A percentile compares a stretch with the other conserved stretches of the same genome.
Evolutionary conservation across 176 grass and related monocot genomes (phyloP).

Genomic region (Oryza glaberrima): DNA sequence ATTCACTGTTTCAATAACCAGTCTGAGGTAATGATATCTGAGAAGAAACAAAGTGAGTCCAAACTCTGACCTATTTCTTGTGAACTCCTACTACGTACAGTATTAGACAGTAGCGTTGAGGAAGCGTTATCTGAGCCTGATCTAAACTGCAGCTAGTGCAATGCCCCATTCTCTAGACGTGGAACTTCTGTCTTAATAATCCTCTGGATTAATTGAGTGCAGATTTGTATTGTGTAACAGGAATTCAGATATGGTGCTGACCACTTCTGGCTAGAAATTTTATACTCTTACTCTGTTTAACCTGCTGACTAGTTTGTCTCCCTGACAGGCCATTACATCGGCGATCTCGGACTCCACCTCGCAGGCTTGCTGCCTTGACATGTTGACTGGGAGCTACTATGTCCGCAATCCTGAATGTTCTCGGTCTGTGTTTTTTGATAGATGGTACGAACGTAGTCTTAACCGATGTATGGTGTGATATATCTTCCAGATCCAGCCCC

Average conservation of each 20-base stretch:
- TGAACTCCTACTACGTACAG: neutral
- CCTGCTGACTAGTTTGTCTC: constrained; percentile 17
- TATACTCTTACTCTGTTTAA: neutral
- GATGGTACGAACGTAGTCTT: neutral
- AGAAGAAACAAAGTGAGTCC: neutral
- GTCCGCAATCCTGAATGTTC: too few species aligned
- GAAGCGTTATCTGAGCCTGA: neutral
- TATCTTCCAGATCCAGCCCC: neutral
- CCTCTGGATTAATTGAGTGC: neutral
- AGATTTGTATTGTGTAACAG: neutral
- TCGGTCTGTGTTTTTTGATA: neutral
- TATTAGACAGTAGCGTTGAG: neutral
- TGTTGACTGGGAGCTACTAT: constrained; percentile 25
- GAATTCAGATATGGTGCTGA: neutral
- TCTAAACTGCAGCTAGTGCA: neutral
- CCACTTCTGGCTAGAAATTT: neutral
- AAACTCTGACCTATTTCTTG: neutral
- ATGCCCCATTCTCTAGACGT: neutral
- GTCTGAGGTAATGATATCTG: neutral
- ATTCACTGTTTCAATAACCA: neutral
- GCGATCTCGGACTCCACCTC: constrained; percentile 53
- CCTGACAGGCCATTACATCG: constrained; percentile 34
- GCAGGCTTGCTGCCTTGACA: constrained; percentile 41
- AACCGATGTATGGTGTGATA: neutral
- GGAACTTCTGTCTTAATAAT: neutral